Percentiles rank a stretch among this genome's conserved stretches.
These are phyloP conservation scores for Pogostemon cablin DNA, from an alignment of 257 asterid species.

Conservation along the genomic window DNA sequence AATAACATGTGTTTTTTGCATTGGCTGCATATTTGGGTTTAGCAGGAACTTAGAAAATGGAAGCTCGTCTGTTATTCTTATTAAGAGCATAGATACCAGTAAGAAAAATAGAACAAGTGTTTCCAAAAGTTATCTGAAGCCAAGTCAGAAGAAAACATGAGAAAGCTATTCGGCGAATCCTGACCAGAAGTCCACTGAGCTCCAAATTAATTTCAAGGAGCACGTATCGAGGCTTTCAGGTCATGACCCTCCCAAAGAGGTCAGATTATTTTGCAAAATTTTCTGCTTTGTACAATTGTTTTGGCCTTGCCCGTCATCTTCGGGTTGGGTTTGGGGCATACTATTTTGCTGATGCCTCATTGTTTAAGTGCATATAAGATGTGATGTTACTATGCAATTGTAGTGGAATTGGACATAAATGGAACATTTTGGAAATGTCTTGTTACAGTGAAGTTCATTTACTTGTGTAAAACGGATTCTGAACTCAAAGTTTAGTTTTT, in stretches of 20 bases:
- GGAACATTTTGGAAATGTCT: slow-evolving; percentile 22
- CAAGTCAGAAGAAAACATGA: slow-evolving; percentile 40
- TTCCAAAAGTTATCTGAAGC: slow-evolving; percentile 46
- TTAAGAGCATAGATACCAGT: slow-evolving; percentile 55
- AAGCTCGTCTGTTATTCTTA: slow-evolving; percentile 61
- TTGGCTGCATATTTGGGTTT: slow-evolving; percentile 25
- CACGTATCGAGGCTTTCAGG: neutral
- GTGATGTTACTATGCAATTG: slow-evolving; percentile 24
- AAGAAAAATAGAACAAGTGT: slow-evolving; percentile 49
- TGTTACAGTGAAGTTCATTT: slow-evolving; percentile 16
- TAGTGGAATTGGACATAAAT: slow-evolving; percentile 11
- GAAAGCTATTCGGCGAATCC: slow-evolving; percentile 19
- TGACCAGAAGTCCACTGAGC: slow-evolving; percentile 10
- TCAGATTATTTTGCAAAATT: neutral
- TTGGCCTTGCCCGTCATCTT: neutral
- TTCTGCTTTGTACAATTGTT: slow-evolving; percentile 20
- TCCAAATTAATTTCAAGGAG: slow-evolving; percentile 4
- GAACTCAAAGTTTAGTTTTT: too few species aligned
- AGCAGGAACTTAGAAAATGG: slow-evolving; percentile 47
- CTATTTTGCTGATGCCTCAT: slow-evolving; percentile 25
- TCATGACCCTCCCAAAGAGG: neutral
- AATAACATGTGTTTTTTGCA: slow-evolving; percentile 14
- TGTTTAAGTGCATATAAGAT: slow-evolving; percentile 33
- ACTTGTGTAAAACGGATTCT: too few species aligned
- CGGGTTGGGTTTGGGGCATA: slow-evolving; percentile 6